A percentile compares a stretch with the other conserved stretches of the same genome.
These are phyloP conservation scores for Solanum verrucosum DNA, from an alignment of 257 asterid species.

Conservation along the genomic window DNA sequence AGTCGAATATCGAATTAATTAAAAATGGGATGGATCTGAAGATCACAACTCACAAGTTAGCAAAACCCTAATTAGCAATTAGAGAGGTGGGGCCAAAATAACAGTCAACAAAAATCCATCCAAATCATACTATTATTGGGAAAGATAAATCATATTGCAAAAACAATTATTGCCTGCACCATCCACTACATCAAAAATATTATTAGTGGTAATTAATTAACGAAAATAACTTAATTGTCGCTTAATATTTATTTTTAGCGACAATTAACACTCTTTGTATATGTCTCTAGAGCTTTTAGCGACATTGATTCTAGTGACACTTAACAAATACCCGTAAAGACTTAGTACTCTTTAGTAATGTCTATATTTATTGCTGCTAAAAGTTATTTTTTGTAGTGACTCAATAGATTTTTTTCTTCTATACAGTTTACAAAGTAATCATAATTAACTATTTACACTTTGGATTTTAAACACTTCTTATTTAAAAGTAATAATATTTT, in stretches of 20 bases:
- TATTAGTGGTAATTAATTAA: no score
- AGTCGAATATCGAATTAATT: neutral
- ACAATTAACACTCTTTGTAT: no score
- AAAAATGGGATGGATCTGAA: neutral
- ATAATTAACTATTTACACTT: neutral
- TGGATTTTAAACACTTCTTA: neutral
- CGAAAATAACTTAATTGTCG: rapidly evolving
- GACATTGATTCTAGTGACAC: no score
- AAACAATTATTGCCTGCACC: neutral
- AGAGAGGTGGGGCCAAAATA: neutral
- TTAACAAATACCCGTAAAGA: no score
- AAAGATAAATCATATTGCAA: neutral
- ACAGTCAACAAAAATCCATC: neutral
- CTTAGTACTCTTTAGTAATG: rapidly evolving
- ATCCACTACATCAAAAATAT: no score
- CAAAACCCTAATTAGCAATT: neutral
- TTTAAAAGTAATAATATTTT: no score
- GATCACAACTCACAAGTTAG: neutral
- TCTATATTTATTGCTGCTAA: no score
- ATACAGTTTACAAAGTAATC: neutral
- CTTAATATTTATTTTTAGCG: no score
- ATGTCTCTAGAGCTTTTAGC: no score
- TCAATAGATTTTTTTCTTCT: neutral
- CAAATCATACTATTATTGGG: conserved; percentile 7
- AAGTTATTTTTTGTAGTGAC: no score